phyloP scores from a whole-genome alignment of 192 early-diverging fungal genomes.

The Gorgonomyces haynaldii region DNA sequence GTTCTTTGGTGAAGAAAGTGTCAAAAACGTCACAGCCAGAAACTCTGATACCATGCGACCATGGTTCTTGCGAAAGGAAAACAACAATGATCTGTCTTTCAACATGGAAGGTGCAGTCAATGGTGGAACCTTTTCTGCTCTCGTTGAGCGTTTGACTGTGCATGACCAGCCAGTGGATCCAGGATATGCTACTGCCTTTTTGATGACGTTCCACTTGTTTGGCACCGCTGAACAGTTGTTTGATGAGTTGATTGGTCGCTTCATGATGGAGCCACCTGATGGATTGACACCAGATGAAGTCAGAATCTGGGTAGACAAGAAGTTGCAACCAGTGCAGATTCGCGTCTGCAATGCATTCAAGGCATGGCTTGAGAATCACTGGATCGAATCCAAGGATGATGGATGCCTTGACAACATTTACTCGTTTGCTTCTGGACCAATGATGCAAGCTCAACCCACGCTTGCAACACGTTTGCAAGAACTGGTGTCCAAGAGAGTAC shows the following conservation, averaged over 20 bases:
- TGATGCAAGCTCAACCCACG: constrained; percentile 60
- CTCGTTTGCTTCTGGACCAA: constrained; percentile 58
- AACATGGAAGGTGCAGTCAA: constrained; percentile 81
- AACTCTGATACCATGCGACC: constrained; percentile 23
- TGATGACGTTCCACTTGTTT: constrained; percentile 87
- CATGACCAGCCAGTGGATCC: constrained; percentile 70
- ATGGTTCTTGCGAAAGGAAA: constrained; percentile 78
- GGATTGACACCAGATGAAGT: constrained; percentile 51
- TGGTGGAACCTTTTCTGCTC: constrained; percentile 75
- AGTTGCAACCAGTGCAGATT: constrained; percentile 72
- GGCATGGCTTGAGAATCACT: constrained; percentile 85
- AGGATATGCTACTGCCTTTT: constrained; percentile 69
- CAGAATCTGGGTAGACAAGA: constrained; percentile 71
- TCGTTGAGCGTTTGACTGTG: constrained; percentile 79
- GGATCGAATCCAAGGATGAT: constrained; percentile 65
- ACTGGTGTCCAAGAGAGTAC: constrained; percentile 60
- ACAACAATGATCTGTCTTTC: constrained; percentile 62
- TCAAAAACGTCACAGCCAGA: too few species aligned
- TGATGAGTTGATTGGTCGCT: constrained; percentile 56
- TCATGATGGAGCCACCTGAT: constrained; percentile 59
- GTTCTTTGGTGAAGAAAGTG: constrained; percentile 33
- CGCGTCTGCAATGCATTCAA: constrained; percentile 82
- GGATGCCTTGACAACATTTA: constrained; percentile 59
- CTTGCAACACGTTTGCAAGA: constrained; percentile 61
- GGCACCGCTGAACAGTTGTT: constrained; percentile 64